Evolutionary conservation across 768 basidiomycete species (phyloP).

Genomic region (Mycena haematopus): DNA sequence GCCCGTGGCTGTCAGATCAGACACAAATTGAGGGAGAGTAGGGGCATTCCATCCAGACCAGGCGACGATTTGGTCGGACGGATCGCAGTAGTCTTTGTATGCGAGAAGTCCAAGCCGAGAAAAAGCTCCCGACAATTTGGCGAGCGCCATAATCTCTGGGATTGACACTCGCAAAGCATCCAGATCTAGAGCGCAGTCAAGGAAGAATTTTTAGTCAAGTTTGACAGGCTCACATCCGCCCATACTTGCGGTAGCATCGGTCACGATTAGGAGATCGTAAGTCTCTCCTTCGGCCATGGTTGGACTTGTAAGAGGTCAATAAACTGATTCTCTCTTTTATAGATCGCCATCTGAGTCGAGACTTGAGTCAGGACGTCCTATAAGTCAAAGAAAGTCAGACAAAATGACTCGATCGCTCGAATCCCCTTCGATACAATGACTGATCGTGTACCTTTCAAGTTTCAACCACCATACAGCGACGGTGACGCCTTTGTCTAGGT

Average conservation of each 20-base stretch:
- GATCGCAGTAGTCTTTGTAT: conserved; percentile 35
- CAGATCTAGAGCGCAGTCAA: conserved; percentile 27
- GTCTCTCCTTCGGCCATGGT: not conserved
- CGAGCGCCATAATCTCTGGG: conserved; percentile 35
- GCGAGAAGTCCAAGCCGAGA: conserved; percentile 35
- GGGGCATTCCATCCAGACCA: conserved; percentile 37
- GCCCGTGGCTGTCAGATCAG: conserved; percentile 25
- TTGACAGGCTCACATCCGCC: conserved; percentile 30
- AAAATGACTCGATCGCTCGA: too few relatives aligned
- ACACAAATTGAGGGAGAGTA: conserved; percentile 30
- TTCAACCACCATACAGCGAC: too few relatives aligned
- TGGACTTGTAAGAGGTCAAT: too few relatives aligned
- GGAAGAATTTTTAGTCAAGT: not conserved
- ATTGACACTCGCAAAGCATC: conserved; percentile 31
- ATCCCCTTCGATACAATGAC: too few relatives aligned
- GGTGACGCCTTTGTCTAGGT: too few relatives aligned
- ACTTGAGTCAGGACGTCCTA: too few relatives aligned
- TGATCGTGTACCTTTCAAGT: too few relatives aligned
- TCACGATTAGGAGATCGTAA: conserved; percentile 35
- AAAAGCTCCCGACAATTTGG: conserved; percentile 36
- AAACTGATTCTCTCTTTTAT: too few relatives aligned
- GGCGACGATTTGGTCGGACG: conserved; percentile 25
- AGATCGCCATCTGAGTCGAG: too few relatives aligned
- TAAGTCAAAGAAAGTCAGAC: too few relatives aligned
- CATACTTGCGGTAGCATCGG: conserved; percentile 36